Conservation (phyloP, 2,329 filamentous ascomycete species). For the Sporothrix schenckii region DNA sequence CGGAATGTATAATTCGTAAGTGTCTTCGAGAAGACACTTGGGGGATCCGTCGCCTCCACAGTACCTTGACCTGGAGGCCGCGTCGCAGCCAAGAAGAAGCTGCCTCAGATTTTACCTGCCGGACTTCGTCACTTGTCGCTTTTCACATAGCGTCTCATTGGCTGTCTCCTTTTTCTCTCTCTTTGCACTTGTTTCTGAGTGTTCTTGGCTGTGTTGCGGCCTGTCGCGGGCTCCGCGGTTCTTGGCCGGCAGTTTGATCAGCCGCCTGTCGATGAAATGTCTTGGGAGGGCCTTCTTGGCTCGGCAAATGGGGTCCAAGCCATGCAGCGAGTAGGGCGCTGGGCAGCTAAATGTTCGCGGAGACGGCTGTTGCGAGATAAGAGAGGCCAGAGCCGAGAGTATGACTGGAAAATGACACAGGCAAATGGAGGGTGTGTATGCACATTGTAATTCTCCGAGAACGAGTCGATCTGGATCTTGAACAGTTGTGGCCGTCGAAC, state of each 20-base stretch:
- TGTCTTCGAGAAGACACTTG: not conserved
- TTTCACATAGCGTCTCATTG: not conserved
- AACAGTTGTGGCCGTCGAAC: not conserved
- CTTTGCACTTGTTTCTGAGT: too few species aligned
- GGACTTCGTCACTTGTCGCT: not conserved
- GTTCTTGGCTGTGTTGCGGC: too few species aligned
- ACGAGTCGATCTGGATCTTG: conserved; percentile 9
- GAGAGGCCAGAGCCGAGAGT: not conserved
- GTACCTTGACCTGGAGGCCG: not conserved
- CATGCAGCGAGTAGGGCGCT: not conserved
- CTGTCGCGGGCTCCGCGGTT: not conserved
- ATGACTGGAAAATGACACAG: not conserved
- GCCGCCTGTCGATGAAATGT: conserved; percentile 25
- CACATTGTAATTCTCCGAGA: conserved; percentile 10
- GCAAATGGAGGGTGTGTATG: conserved; percentile 10
- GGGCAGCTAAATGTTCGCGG: not conserved
- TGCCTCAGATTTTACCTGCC: not conserved
- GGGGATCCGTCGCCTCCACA: not conserved
- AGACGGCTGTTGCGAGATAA: not conserved
- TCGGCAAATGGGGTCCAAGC: conserved; percentile 30
- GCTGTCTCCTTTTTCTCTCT: not conserved
- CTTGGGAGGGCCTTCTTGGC: conserved; percentile 12
- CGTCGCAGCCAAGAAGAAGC: conserved; percentile 24
- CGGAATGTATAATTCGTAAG: not conserved
- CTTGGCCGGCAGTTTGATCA: conserved; percentile 30